Evolutionary conservation across 331 rosid genomes (phyloP).

Genomic region (Quercus phellos): DNA sequence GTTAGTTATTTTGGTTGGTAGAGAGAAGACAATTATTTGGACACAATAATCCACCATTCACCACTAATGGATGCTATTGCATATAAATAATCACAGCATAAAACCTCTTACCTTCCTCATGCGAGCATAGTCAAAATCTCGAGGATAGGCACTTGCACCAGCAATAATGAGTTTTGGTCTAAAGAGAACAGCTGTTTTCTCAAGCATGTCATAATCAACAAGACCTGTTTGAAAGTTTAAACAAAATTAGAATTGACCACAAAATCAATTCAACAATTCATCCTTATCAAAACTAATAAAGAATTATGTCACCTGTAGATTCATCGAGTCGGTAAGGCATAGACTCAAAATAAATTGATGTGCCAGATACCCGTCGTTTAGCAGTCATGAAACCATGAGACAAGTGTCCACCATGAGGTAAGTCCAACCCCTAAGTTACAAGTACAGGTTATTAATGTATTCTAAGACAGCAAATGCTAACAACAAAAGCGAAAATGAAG

Average conservation of each 20-base stretch:
- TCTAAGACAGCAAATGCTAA: not conserved
- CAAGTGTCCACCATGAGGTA: slow-evolving; percentile 97
- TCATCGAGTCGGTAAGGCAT: slow-evolving; percentile 95
- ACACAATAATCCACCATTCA: not conserved
- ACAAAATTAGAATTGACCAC: not conserved
- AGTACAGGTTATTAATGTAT: slow-evolving; percentile 3
- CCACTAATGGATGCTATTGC: slow-evolving; percentile 9
- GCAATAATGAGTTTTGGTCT: slow-evolving; percentile 88
- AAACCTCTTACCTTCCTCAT: slow-evolving; percentile 66
- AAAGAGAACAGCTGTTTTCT: slow-evolving; percentile 75
- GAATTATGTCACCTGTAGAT: slow-evolving; percentile 54
- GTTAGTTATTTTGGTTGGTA: slow-evolving; percentile 23
- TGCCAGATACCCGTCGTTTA: slow-evolving; percentile 86
- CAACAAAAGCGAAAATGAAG: slow-evolving; percentile 4
- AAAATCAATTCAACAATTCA: slow-evolving; percentile 5
- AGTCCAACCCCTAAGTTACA: slow-evolving; percentile 77
- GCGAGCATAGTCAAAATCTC: slow-evolving; percentile 88
- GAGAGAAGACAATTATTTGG: not conserved
- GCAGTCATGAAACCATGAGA: slow-evolving; percentile 99
- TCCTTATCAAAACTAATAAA: not conserved
- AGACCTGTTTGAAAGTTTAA: slow-evolving; percentile 45
- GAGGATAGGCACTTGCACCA: slow-evolving; percentile 98
- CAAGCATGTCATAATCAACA: slow-evolving; percentile 93
- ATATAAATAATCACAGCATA: not conserved
- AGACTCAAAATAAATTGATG: slow-evolving; percentile 93